phyloP scores from a whole-genome alignment of 768 basidiomycete genomes.

The Lactarius hengduanensis region DNA sequence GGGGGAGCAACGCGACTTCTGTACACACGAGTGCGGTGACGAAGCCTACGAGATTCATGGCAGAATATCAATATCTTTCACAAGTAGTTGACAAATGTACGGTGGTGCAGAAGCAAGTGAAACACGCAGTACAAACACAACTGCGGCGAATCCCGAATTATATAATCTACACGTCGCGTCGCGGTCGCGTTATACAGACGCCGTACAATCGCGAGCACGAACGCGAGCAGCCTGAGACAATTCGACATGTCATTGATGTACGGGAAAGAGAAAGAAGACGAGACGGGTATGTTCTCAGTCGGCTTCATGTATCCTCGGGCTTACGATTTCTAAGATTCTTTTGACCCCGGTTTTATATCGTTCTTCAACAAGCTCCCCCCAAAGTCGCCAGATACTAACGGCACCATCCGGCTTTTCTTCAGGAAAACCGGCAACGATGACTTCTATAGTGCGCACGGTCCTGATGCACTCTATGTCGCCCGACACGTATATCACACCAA shows the following conservation, averaged over 20 bases:
- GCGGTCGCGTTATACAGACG: neutral
- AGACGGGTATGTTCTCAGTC: slow-evolving; percentile 25
- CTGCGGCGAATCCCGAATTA: slow-evolving; percentile 7
- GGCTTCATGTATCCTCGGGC: neutral
- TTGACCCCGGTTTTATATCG: slow-evolving; percentile 58
- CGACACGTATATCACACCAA: slow-evolving; percentile 82
- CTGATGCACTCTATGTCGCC: slow-evolving; percentile 87
- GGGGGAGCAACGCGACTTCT: slow-evolving; percentile 36
- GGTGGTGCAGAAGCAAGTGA: too few species aligned
- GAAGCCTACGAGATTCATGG: neutral
- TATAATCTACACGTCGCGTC: slow-evolving; percentile 22
- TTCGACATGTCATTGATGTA: slow-evolving; percentile 58
- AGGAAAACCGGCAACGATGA: slow-evolving; percentile 52
- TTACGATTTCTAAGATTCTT: slow-evolving; percentile 7
- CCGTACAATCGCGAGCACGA: neutral
- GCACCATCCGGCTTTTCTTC: slow-evolving; percentile 86
- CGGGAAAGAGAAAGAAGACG: slow-evolving; percentile 58
- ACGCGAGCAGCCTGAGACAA: neutral
- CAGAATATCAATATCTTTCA: neutral
- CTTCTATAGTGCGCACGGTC: slow-evolving; percentile 86
- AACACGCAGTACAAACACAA: neutral
- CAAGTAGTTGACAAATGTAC: too few species aligned
- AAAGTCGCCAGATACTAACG: slow-evolving; percentile 66
- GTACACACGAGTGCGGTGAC: slow-evolving; percentile 34
- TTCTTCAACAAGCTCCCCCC: slow-evolving; percentile 62